Conservation (phyloP, 1,139 yeast species). For the Saccharomyces hybrid region DNA sequence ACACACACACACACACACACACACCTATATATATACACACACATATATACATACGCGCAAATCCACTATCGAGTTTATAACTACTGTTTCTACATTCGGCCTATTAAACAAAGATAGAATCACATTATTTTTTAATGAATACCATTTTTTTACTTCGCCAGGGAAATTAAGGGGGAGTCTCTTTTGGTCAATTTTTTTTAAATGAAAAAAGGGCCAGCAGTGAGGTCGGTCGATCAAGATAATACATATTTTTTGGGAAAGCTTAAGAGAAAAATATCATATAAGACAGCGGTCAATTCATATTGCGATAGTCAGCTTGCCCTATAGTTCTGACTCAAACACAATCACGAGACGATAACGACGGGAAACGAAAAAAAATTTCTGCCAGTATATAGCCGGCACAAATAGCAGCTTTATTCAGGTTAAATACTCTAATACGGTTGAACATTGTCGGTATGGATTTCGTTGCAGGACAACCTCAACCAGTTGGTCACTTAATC, state of each 20-base stretch:
- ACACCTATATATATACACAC: neutral
- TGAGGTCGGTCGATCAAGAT: neutral
- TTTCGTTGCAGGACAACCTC: neutral
- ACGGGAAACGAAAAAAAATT: neutral
- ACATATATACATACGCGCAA: neutral
- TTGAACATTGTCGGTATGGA: neutral
- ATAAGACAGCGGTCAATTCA: neutral
- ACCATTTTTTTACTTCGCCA: neutral
- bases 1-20: neutral
- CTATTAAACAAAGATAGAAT: neutral
- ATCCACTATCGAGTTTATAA: neutral
- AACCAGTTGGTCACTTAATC: conserved; percentile 9
- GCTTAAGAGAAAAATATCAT: neutral
- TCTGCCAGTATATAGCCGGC: neutral
- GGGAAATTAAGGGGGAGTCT: neutral
- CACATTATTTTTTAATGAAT: neutral
- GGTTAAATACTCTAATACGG: neutral
- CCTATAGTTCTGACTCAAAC: neutral
- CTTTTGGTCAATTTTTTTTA: neutral
- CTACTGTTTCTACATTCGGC: too few relatives aligned
- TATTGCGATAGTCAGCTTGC: neutral
- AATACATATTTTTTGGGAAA: neutral
- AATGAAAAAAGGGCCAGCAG: neutral
- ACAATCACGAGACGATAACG: neutral
- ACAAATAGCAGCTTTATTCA: neutral